Evolutionary conservation across 495 filamentous ascomycete genomes (phyloP).

Genomic region (Penicillium bialowiezense): DNA sequence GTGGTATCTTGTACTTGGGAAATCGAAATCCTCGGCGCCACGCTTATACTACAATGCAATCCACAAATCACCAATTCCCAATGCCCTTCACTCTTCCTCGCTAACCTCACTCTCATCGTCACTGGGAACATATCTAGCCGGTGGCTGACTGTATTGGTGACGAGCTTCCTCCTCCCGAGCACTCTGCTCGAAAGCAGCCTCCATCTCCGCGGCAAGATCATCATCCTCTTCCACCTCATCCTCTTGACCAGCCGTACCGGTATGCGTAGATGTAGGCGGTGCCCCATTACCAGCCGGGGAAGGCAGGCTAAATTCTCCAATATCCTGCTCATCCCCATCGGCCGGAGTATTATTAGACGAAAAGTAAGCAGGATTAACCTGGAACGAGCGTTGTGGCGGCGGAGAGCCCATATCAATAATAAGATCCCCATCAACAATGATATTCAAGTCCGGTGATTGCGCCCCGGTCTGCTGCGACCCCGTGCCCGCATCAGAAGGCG

Average conservation of each 20-base stretch:
- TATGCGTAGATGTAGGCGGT: conserved; percentile 8
- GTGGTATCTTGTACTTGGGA: conserved; percentile 4
- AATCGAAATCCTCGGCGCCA: conserved; percentile 8
- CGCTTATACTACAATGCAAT: conserved; percentile 11
- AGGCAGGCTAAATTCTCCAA: conserved; percentile 40
- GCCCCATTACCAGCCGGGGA: conserved; percentile 32
- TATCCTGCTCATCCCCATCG: conserved; percentile 30
- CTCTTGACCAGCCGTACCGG: conserved; percentile 9
- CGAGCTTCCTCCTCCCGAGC: conserved; percentile 38
- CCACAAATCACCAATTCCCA: too few species aligned
- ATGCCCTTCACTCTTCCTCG: conserved; percentile 42
- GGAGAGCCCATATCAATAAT: conserved; percentile 54
- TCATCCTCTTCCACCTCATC: conserved; percentile 42
- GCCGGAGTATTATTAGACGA: conserved; percentile 39
- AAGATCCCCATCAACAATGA: conserved; percentile 47
- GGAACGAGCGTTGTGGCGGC: conserved; percentile 33
- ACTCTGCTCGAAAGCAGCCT: conserved; percentile 46
- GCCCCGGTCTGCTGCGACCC: conserved; percentile 32
- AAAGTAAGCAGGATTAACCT: conserved; percentile 43
- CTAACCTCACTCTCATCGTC: conserved; percentile 52
- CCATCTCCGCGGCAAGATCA: conserved; percentile 45
- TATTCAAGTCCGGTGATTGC: conserved; percentile 42
- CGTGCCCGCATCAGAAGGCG: conserved; percentile 33
- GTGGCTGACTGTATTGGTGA: conserved; percentile 30
- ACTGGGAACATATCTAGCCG: conserved; percentile 34